Evolutionary conservation across 768 basidiomycete species (phyloP), one percentile per base, ranked within the genome.

Genomic region (Fomitopsis serialis): DNA sequence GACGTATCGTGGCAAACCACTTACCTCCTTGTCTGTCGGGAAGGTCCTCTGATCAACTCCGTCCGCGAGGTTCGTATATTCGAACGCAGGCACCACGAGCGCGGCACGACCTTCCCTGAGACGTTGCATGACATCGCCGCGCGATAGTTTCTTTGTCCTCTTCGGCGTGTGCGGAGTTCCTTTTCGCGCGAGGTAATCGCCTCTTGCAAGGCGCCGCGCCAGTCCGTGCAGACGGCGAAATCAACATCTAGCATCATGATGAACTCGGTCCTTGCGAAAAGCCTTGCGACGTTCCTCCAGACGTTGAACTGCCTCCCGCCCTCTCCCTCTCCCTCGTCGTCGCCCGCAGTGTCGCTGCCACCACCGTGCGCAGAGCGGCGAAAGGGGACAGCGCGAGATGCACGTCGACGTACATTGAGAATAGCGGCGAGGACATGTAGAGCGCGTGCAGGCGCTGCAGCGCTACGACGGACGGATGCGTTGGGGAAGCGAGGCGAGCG

Each of bases 161-260:
- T 2, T 56, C 54, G 23, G 45, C 48, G 29, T 52, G 48, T 34
- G 52, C 45, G 19, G 52, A 19, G 25, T n/a, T 27, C 29, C 40
- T 22, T 46, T 24, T 47, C n/a, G n/a, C n/a, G 67, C 61, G 58
- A 73, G 74, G 11, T 45, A 32, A 65, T 24, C 12, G 60, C 57
- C 25, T 70, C 70, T 48, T 75, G 77, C 56, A 91, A 71, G 9
- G 79, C 74, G 25, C 69, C 64, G 53, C 87, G 78, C 67, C 92
- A 89, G 70, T 90, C 82, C 45, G 92, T 92, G 66, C 91, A 92
- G 11, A 89, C 68, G 29, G 79, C 85, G 66, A 95, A 93, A 66
- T 94, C 92, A 56, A 94, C 85, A 65, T 95, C 93, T 48, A 94
- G 82, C 85, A 93, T 88, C 84, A 94, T 88, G 53, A 93, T 80